A percentile compares a stretch with the other conserved stretches of the same genome.
phyloP scores from a whole-genome alignment of 768 basidiomycete genomes.

The Russula griseocarnosa region DNA sequence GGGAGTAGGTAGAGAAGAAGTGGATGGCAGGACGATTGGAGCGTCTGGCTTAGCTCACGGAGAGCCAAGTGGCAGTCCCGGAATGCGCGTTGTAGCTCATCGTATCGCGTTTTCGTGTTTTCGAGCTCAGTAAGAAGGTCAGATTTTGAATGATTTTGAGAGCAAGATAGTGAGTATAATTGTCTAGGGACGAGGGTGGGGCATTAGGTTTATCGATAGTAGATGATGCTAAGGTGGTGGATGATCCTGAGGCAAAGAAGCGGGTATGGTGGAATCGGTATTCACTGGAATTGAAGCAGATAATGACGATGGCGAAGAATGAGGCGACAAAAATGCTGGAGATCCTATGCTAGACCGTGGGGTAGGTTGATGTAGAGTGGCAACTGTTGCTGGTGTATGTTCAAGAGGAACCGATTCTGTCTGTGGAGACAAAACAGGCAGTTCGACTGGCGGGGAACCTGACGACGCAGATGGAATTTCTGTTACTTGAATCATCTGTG shows the following conservation, averaged over 20 bases:
- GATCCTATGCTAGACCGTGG: constrained; percentile 12
- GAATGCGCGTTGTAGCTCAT: constrained; percentile 56
- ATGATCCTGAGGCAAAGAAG: neutral
- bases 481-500: neutral
- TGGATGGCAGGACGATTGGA: constrained; percentile 30
- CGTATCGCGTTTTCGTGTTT: constrained; percentile 51
- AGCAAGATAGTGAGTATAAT: neutral
- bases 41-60: constrained; percentile 48
- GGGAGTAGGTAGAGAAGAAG: constrained; percentile 24
- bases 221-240: constrained; percentile 10
- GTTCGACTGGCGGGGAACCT: neutral
- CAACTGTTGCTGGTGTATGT: neutral
- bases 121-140: constrained; percentile 46
- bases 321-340: constrained; percentile 16
- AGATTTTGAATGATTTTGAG: constrained; percentile 22
- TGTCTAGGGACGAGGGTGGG: constrained; percentile 7
- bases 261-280: neutral
- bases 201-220: constrained; percentile 6
- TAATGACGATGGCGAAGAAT: constrained; percentile 6
- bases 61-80: constrained; percentile 67
- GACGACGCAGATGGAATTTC: neutral
- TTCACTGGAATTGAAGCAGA: neutral
- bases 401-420: neutral
- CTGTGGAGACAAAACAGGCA: neutral
- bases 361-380: constrained; percentile 9